Conservation (phyloP, 225 moss, liverwort and hornwort genomes). For the Polytrichum formosum region DNA sequence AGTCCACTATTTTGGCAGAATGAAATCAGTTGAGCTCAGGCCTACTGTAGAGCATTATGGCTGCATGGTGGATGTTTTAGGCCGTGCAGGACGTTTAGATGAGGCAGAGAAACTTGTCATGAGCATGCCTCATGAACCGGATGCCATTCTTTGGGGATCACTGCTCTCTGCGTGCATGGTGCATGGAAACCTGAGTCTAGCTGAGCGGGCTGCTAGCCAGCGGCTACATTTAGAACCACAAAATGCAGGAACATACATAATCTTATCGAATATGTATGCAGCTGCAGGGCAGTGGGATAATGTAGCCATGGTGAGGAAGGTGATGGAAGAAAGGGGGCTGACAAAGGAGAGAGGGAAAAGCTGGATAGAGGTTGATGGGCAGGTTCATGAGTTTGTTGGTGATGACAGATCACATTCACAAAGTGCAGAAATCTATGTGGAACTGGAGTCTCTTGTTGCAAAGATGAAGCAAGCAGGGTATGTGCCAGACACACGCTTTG, state of each 20-base stretch:
- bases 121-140: slow-evolving; percentile 35
- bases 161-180: slow-evolving; percentile 38
- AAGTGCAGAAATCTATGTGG: slow-evolving; percentile 28
- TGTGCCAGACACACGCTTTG: slow-evolving; percentile 42
- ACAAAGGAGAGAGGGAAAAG: slow-evolving; percentile 41
- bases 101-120: slow-evolving; percentile 30
- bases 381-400: slow-evolving; percentile 32
- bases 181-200: slow-evolving; percentile 20
- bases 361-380: slow-evolving; percentile 29
- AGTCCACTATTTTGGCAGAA: slow-evolving; percentile 20
- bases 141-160: slow-evolving; percentile 33
- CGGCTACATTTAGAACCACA: slow-evolving; percentile 25
- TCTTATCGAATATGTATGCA: slow-evolving; percentile 44
- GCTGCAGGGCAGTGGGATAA: slow-evolving; percentile 50
- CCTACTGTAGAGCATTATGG: slow-evolving; percentile 48
- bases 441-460: slow-evolving; percentile 25
- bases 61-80: slow-evolving; percentile 42
- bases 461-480: slow-evolving; percentile 42
- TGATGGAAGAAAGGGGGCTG: slow-evolving; percentile 42
- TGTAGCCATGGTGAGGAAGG: slow-evolving; percentile 33
- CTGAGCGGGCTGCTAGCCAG: slow-evolving; percentile 36
- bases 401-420: slow-evolving; percentile 30
- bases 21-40: slow-evolving; percentile 19
- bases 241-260: slow-evolving; percentile 31
- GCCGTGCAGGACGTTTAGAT: slow-evolving; percentile 35